Evolutionary conservation across 495 filamentous ascomycete genomes (phyloP).

Genomic region (Podospora pseudocomata): DNA sequence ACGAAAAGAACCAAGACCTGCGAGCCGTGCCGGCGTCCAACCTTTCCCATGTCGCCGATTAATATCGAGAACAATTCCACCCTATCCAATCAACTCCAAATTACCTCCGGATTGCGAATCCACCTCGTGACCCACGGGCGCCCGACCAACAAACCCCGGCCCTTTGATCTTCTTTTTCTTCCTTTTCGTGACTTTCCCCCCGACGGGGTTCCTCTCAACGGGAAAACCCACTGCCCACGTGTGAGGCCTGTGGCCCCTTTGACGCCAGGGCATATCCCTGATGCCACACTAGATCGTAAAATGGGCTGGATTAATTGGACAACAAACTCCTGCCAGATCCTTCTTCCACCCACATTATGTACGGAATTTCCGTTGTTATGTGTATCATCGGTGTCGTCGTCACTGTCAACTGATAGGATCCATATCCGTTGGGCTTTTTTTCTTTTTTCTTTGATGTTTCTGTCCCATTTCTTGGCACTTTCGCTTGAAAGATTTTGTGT

Average conservation of each 20-base stretch:
- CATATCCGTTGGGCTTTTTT: neutral
- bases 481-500: neutral
- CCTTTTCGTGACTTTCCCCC: neutral
- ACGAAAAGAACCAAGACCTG: neutral
- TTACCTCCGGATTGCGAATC: neutral
- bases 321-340: neutral
- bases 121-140: no score
- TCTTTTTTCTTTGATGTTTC: neutral
- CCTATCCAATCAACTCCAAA: neutral
- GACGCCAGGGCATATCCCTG: neutral
- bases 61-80: constrained; percentile 5
- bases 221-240: neutral
- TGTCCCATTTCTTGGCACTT: neutral
- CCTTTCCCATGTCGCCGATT: constrained; percentile 16
- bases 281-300: neutral
- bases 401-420: neutral
- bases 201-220: neutral
- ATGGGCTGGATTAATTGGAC: neutral
- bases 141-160: no score
- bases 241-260: neutral
- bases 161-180: no score
- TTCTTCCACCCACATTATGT: neutral
- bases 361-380: neutral
- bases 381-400: neutral
- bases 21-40: constrained; percentile 16